Evolutionary conservation across 176 grass and related monocot genomes (phyloP).

Genomic region (Eragrostis curvula): DNA sequence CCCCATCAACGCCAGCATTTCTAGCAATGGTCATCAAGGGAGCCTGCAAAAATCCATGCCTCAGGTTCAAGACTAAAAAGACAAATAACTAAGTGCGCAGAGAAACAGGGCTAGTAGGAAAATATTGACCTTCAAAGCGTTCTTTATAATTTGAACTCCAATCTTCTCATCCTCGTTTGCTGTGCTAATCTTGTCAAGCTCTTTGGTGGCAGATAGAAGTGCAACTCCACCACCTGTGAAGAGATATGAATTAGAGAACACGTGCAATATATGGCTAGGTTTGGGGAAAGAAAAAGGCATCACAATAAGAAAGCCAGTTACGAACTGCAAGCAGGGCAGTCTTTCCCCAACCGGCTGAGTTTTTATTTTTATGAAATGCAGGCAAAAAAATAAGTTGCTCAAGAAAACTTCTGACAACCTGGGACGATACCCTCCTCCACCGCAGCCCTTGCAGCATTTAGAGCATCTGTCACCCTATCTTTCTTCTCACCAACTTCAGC

Average conservation of each 20-base stretch:
- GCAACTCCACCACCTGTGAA: slow-evolving; percentile 88
- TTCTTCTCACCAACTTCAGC: slow-evolving; percentile 97
- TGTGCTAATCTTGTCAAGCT: slow-evolving; percentile 77
- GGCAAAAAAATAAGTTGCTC: background rate
- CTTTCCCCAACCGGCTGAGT: too few species aligned
- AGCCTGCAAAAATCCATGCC: slow-evolving; percentile 61
- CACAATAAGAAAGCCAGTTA: slow-evolving; percentile 17
- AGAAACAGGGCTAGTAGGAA: slow-evolving; percentile 27
- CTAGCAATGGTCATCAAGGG: slow-evolving; percentile 72
- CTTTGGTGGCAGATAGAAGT: slow-evolving; percentile 77
- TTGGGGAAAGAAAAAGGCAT: background rate
- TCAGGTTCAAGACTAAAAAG: background rate
- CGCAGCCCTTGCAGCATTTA: slow-evolving; percentile 87
- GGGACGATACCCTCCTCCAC: slow-evolving; percentile 91
- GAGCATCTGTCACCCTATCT: slow-evolving; percentile 93
- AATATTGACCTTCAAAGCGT: slow-evolving; percentile 78
- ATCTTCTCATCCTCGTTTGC: slow-evolving; percentile 82
- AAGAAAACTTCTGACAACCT: slow-evolving; percentile 49
- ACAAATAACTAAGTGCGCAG: slow-evolving; percentile 1
- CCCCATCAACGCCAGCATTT: slow-evolving; percentile 87
- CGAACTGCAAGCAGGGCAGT: slow-evolving; percentile 4
- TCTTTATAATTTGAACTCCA: slow-evolving; percentile 91
- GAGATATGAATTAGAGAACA: slow-evolving; percentile 24
- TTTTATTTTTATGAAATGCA: background rate
- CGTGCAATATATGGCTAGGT: slow-evolving; percentile 14